Evolutionary conservation across 2,329 filamentous ascomycete genomes (phyloP).

Genomic region (Stemphylium beticola): DNA sequence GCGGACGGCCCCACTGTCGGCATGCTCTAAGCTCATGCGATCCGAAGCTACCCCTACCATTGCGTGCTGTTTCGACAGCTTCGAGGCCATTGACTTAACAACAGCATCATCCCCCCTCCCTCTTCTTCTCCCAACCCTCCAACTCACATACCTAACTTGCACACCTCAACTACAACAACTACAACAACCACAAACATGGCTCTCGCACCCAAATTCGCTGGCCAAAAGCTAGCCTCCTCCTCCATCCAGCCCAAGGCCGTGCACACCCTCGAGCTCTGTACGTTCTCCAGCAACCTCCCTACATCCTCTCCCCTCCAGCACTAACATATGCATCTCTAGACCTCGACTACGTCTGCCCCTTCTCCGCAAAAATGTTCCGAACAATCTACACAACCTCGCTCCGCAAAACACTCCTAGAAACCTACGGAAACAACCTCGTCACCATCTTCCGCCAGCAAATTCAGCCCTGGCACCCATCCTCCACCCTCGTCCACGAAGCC

Average conservation of each 20-base stretch:
- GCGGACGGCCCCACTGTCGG: conserved; percentile 26
- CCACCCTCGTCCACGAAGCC: conserved; percentile 73
- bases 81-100: neutral
- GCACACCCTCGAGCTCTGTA: conserved; percentile 63
- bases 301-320: neutral
- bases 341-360: conserved; percentile 92
- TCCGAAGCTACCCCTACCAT: conserved; percentile 26
- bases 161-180: neutral
- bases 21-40: conserved; percentile 21
- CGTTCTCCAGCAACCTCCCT: conserved; percentile 9
- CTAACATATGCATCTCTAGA: conserved; percentile 51
- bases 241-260: conserved; percentile 52
- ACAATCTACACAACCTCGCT: conserved; percentile 71
- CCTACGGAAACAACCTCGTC: conserved; percentile 67
- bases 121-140: neutral
- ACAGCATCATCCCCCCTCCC: neutral
- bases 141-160: neutral
- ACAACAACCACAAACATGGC: conserved; percentile 61
- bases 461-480: conserved; percentile 93
- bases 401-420: conserved; percentile 68
- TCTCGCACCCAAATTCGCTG: conserved; percentile 77
- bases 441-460: conserved; percentile 90
- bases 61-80: conserved; percentile 22
- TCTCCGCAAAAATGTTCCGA: conserved; percentile 75
- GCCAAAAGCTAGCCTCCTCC: conserved; percentile 67